These are phyloP conservation scores for Hydrangea macrophylla DNA, from an alignment of 148 eudicot species.

Conservation along the genomic window DNA sequence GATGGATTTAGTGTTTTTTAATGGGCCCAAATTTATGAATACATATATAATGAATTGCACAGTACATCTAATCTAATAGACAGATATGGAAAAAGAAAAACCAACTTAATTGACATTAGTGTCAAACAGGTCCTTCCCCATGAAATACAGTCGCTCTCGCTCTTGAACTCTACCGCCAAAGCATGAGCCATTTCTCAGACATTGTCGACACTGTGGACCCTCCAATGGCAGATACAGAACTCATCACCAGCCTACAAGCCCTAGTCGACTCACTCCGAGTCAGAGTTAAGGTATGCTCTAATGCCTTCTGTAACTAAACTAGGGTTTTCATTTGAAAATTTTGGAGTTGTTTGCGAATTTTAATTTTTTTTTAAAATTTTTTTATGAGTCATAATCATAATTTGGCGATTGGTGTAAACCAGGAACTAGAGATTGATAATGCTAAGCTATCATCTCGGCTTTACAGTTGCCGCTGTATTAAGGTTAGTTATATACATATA, in stretches of 20 bases:
- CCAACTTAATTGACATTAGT: too few species aligned
- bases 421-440: conserved; percentile 66
- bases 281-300: conserved; percentile 35
- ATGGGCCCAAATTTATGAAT: too few species aligned
- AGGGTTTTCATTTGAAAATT: neutral
- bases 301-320: neutral
- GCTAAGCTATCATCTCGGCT: conserved; percentile 46
- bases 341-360: too few species aligned
- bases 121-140: too few species aligned
- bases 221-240: conserved; percentile 2
- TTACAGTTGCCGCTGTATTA: conserved; percentile 48
- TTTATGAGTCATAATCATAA: neutral
- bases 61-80: too few species aligned
- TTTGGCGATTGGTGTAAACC: neutral
- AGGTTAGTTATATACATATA: conserved; percentile 31
- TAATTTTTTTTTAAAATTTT: neutral
- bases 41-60: too few species aligned
- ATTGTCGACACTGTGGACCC: neutral
- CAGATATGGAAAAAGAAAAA: too few species aligned
- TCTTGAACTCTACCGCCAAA: too few species aligned
- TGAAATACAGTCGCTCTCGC: too few species aligned
- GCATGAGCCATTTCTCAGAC: neutral
- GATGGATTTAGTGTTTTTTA: too few species aligned
- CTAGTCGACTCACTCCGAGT: conserved; percentile 23
- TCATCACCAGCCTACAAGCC: conserved; percentile 15